Evolutionary conservation across 2,329 filamentous ascomycete species (phyloP).

Genomic region (Teratosphaeria destructans): DNA sequence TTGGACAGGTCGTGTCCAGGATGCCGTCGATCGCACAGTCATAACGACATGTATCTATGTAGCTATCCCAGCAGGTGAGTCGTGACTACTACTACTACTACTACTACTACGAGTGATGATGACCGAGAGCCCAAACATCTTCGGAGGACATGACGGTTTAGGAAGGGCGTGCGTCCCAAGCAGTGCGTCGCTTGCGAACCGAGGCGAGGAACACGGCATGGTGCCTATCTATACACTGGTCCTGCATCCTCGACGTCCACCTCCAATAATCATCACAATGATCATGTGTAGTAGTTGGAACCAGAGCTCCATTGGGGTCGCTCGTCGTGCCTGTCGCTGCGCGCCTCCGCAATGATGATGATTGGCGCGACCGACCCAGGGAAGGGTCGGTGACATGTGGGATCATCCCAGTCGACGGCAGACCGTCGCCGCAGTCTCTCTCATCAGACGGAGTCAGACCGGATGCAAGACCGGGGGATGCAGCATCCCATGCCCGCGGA

Average conservation of each 20-base stretch:
- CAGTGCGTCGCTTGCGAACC: neutral
- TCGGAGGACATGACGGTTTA: neutral
- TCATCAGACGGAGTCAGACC: neutral
- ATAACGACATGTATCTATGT: neutral
- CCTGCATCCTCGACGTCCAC: neutral
- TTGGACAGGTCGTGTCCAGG: neutral
- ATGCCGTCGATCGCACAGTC: neutral
- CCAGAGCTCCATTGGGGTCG: neutral
- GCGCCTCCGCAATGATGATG: neutral
- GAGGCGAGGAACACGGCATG: neutral
- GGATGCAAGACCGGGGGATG: neutral
- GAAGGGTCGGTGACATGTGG: neutral
- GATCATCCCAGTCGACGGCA: neutral
- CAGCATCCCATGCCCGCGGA: neutral
- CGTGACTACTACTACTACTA: neutral
- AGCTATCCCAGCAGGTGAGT: neutral
- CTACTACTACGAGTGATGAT: neutral
- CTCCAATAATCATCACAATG: no score
- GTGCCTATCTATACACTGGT: neutral
- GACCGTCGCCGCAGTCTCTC: neutral
- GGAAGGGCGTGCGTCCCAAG: neutral
- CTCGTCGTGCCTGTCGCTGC: neutral
- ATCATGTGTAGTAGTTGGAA: neutral
- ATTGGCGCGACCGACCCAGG: neutral
- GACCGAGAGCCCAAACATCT: neutral